These are phyloP conservation scores for Sordariomycetes sp. DNA, from an alignment of 2,329 filamentous ascomycete genomes.

Conservation along the genomic window DNA sequence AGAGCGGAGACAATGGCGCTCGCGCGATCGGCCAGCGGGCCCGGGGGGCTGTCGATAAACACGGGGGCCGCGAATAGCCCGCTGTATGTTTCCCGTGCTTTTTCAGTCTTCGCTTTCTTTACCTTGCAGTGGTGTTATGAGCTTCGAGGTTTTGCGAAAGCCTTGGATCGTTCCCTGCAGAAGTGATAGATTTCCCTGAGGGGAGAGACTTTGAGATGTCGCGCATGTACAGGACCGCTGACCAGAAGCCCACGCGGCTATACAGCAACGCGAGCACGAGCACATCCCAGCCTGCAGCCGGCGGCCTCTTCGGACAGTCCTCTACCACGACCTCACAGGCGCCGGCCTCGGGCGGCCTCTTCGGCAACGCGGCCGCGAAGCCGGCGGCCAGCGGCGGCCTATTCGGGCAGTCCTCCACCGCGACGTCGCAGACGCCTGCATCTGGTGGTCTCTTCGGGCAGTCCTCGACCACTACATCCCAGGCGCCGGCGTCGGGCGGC, in stretches of 20 bases:
- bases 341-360: slow-evolving; percentile 20
- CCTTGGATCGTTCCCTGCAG: neutral
- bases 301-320: slow-evolving; percentile 20
- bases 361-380: slow-evolving; percentile 18
- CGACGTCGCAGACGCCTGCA: slow-evolving; percentile 10
- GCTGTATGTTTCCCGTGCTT: neutral
- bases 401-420: too few relatives aligned
- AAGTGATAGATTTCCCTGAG: neutral
- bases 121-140: neutral
- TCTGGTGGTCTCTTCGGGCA: slow-evolving; percentile 22
- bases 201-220: neutral
- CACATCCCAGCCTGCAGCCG: slow-evolving; percentile 10
- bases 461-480: slow-evolving; percentile 10
- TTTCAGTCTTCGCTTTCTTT: neutral
- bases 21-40: slow-evolving; percentile 44
- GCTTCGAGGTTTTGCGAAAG: neutral
- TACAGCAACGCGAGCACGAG: neutral
- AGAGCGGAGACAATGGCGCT: too few relatives aligned
- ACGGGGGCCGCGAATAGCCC: slow-evolving; percentile 42
- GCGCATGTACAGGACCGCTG: neutral
- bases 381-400: slow-evolving; percentile 14
- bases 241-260: neutral
- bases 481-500: slow-evolving; percentile 19
- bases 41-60: slow-evolving; percentile 45
- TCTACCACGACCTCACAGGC: slow-evolving; percentile 14